Evolutionary conservation across 1,284 basidiomycete genomes (phyloP).

Genomic region (Fomitopsis schrenkii): DNA sequence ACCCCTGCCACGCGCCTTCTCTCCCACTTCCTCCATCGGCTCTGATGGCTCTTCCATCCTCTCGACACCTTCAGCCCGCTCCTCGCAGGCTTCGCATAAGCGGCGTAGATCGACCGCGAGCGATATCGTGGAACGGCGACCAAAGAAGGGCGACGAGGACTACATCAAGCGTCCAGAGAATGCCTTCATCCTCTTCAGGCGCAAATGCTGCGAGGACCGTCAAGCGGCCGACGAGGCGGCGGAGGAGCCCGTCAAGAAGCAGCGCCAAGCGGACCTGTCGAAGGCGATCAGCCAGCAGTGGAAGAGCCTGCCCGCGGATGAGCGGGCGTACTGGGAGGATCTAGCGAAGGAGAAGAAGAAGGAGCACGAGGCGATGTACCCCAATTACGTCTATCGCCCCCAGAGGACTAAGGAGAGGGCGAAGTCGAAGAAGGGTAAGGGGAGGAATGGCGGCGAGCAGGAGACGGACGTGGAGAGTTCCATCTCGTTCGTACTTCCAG

Average conservation of each 20-base stretch:
- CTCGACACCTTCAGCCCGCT: conserved; percentile 30
- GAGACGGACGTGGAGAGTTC: conserved; percentile 45
- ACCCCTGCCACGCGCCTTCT: conserved; percentile 31
- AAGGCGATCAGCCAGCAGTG: conserved; percentile 77
- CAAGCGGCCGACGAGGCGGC: conserved; percentile 38
- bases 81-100: conserved; percentile 40
- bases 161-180: conserved; percentile 80
- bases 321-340: conserved; percentile 61
- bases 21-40: conserved; percentile 46
- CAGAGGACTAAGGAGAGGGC: conserved; percentile 60
- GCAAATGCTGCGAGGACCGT: conserved; percentile 69
- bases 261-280: conserved; percentile 57
- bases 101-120: conserved; percentile 57
- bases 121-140: conserved; percentile 63
- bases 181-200: conserved; percentile 76
- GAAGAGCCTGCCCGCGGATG: conserved; percentile 57
- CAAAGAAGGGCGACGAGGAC: conserved; percentile 74
- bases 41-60: conserved; percentile 37
- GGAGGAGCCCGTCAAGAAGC: conserved; percentile 42
- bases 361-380: conserved; percentile 60
- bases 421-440: conserved; percentile 42
- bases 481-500: conserved; percentile 55
- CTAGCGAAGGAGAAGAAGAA: conserved; percentile 55
- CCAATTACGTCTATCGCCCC: conserved; percentile 73
- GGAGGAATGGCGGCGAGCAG: conserved; percentile 35